Evolutionary conservation across 2,329 filamentous ascomycete species (phyloP).

Genomic region (Aspergillus sclerotialis): DNA sequence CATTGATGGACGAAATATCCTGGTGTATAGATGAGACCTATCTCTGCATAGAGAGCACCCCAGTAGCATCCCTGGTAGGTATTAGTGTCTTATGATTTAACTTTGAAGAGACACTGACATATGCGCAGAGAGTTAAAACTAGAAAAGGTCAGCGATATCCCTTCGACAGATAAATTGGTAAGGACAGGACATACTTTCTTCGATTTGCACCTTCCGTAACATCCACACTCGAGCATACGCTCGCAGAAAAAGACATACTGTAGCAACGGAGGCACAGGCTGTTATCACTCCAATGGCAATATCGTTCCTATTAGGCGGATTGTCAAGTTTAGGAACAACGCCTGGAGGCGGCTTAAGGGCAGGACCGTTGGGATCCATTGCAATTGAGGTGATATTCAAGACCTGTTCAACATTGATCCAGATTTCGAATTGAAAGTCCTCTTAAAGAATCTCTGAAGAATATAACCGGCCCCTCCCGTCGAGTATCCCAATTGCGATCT

Average conservation of each 20-base stretch:
- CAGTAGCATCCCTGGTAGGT: constrained; percentile 8
- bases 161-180: background rate
- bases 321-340: constrained; percentile 14
- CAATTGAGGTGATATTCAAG: no score
- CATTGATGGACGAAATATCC: constrained; percentile 34
- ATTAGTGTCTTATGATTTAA: no score
- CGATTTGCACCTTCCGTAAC: constrained; percentile 10
- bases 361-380: constrained; percentile 5
- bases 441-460: no score
- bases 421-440: no score
- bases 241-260: constrained; percentile 11
- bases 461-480: no score
- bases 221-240: constrained; percentile 11
- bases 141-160: background rate
- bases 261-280: constrained; percentile 11
- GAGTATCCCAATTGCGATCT: no score
- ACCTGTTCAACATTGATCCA: no score
- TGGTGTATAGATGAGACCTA: constrained; percentile 17
- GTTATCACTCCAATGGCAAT: constrained; percentile 14
- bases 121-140: background rate
- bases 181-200: constrained; percentile 13
- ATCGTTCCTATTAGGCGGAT: constrained; percentile 13
- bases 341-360: constrained; percentile 12
- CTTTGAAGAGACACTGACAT: background rate
- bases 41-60: constrained; percentile 15